phyloP scores from a whole-genome alignment of 2,329 filamentous ascomycete genomes.

The Pseudocercospora macadamiae region DNA sequence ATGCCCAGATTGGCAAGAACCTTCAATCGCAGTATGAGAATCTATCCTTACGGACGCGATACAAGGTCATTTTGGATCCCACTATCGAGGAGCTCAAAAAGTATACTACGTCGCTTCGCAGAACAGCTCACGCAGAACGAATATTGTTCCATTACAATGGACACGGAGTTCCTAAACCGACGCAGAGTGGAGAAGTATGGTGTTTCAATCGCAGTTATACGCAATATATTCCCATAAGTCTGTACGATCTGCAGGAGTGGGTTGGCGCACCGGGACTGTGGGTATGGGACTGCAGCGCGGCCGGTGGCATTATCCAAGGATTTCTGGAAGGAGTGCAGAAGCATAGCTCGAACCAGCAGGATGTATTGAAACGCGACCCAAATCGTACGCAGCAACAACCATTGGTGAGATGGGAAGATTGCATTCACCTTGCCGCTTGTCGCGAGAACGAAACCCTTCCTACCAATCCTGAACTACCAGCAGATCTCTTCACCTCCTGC shows the following conservation, averaged over 20 bases:
- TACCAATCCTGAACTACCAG: slow-evolving; percentile 89
- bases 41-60: slow-evolving; percentile 89
- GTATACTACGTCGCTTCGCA: slow-evolving; percentile 84
- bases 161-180: slow-evolving; percentile 94
- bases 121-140: slow-evolving; percentile 93
- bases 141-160: slow-evolving; percentile 99
- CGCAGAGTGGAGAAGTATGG: slow-evolving; percentile 95
- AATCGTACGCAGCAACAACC: slow-evolving; percentile 33
- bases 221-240: slow-evolving; percentile 94
- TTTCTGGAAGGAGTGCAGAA: slow-evolving; percentile 95
- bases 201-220: slow-evolving; percentile 99
- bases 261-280: slow-evolving; percentile 93
- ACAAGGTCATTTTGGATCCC: slow-evolving; percentile 95
- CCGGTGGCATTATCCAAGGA: slow-evolving; percentile 91
- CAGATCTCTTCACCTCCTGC: slow-evolving; percentile 94
- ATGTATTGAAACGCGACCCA: slow-evolving; percentile 74
- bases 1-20: slow-evolving; percentile 91
- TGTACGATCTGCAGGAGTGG: slow-evolving; percentile 96
- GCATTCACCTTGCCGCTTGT: slow-evolving; percentile 92
- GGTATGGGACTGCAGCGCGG: slow-evolving; percentile 97
- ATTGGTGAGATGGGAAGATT: slow-evolving; percentile 72
- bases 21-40: slow-evolving; percentile 97
- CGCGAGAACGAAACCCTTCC: slow-evolving; percentile 88
- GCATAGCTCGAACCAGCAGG: slow-evolving; percentile 85
- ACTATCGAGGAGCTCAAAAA: slow-evolving; percentile 97